Percentiles rank a stretch among this genome's conserved stretches.
These are phyloP conservation scores for Nevesoporus exiguus DNA, from an alignment of 768 basidiomycete species.

Conservation along the genomic window DNA sequence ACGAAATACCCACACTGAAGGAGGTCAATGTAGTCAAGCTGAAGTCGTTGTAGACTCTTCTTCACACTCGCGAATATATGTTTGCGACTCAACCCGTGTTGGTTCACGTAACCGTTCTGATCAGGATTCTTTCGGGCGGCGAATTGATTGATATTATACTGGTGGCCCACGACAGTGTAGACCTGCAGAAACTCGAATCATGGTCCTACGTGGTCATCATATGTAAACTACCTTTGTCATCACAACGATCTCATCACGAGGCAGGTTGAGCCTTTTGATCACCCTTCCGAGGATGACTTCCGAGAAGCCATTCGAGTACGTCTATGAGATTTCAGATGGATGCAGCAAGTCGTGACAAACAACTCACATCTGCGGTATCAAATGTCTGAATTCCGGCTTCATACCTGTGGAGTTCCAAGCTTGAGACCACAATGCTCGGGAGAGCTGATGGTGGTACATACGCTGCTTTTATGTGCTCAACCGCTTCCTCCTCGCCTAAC, in stretches of 20 bases:
- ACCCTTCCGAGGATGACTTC: conserved; percentile 70
- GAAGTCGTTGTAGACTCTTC: conserved; percentile 39
- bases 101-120: conserved; percentile 45
- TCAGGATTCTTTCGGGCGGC: conserved; percentile 28
- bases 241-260: conserved; percentile 74
- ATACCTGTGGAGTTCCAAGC: conserved; percentile 21
- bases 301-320: conserved; percentile 63
- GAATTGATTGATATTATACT: conserved; percentile 14
- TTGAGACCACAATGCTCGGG: neutral
- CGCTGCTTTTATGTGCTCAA: conserved; percentile 48
- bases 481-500: conserved; percentile 41
- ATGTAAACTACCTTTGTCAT: conserved; percentile 58
- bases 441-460: conserved; percentile 21
- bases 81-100: conserved; percentile 46
- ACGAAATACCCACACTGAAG: conserved; percentile 40
- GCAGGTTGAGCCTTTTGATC: conserved; percentile 61
- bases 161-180: conserved; percentile 39
- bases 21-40: conserved; percentile 55
- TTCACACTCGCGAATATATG: conserved; percentile 59
- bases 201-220: neutral
- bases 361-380: conserved; percentile 32
- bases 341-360: neutral
- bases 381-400: conserved; percentile 36
- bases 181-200: conserved; percentile 22
- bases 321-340: conserved; percentile 30